Conservation (phyloP, 441 rosid genomes). For the Breynia disticha region DNA sequence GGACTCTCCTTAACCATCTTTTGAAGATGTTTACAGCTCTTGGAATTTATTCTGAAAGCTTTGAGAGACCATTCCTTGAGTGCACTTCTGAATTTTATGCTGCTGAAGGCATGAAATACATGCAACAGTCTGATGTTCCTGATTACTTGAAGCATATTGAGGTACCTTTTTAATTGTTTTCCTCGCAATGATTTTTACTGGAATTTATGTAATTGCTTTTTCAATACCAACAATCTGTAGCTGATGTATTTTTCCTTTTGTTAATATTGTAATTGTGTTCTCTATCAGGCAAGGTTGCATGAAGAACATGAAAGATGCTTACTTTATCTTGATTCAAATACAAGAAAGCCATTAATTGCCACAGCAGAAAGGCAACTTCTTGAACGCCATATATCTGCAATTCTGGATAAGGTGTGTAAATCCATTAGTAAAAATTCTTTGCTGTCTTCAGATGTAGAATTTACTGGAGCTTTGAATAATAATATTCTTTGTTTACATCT, state of each 20-base stretch:
- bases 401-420: constrained; percentile 77
- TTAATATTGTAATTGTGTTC: constrained; percentile 9
- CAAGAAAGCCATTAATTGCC: constrained; percentile 82
- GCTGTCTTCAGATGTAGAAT: constrained; percentile 4
- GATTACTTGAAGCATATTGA: constrained; percentile 97
- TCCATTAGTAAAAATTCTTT: constrained; percentile 10
- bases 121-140: constrained; percentile 97
- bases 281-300: constrained; percentile 72
- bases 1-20: constrained; percentile 83
- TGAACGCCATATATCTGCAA: constrained; percentile 70
- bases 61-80: constrained; percentile 91
- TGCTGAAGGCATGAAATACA: constrained; percentile 89
- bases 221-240: neutral
- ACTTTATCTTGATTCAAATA: constrained; percentile 74
- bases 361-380: constrained; percentile 86
- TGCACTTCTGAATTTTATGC: constrained; percentile 93
- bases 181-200: neutral
- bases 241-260: constrained; percentile 5
- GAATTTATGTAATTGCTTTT: neutral
- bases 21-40: constrained; percentile 98
- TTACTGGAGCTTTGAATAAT: constrained; percentile 7
- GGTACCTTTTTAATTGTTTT: constrained; percentile 32
- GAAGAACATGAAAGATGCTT: constrained; percentile 97
- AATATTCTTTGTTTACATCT: constrained; percentile 17
- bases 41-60: constrained; percentile 88